A percentile compares a stretch with the other conserved stretches of the same genome.
phyloP scores from a whole-genome alignment of 805 yeast genomes.

The Nakazawaea ernobii region DNA sequence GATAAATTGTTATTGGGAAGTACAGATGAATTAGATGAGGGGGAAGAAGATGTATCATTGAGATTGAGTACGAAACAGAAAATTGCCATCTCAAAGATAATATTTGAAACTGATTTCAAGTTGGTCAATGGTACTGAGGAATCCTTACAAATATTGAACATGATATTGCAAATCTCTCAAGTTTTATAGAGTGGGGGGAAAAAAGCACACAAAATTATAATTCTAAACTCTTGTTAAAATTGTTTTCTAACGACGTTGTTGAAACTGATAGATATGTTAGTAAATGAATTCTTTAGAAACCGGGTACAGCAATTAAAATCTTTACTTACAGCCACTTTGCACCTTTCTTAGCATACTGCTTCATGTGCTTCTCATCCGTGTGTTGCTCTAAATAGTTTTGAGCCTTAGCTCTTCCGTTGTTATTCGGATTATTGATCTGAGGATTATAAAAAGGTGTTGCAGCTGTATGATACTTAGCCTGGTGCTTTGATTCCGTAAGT shows the following conservation, averaged over 20 bases:
- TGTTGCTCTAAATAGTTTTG: slow-evolving; percentile 9
- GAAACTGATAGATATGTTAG: slow-evolving; percentile 1
- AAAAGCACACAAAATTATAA: neutral
- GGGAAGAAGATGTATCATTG: slow-evolving; percentile 32
- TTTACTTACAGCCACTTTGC: slow-evolving; percentile 10
- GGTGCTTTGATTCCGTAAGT: slow-evolving; percentile 4
- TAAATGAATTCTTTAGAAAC: neutral
- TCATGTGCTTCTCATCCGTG: slow-evolving; percentile 11
- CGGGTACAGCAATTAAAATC: neutral
- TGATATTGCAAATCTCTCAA: slow-evolving; percentile 47
- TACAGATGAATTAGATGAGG: slow-evolving; percentile 18
- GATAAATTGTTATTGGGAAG: slow-evolving; percentile 21
- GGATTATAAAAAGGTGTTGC: slow-evolving; percentile 6
- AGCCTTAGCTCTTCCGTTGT: slow-evolving; percentile 16
- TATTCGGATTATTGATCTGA: slow-evolving; percentile 1
- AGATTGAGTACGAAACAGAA: slow-evolving; percentile 59
- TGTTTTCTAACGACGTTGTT: slow-evolving; percentile 1
- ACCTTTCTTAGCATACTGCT: slow-evolving; percentile 11
- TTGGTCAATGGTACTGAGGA: slow-evolving; percentile 87
- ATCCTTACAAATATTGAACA: slow-evolving; percentile 70
- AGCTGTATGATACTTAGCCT: neutral
- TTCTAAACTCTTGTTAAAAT: neutral
- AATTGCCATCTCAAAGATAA: slow-evolving; percentile 52
- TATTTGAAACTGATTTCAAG: slow-evolving; percentile 72
- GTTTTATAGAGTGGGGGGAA: slow-evolving; percentile 16